phyloP scores from a whole-genome alignment of 2,329 filamentous ascomycete species.

The Graphiopsis chlorocephala region DNA sequence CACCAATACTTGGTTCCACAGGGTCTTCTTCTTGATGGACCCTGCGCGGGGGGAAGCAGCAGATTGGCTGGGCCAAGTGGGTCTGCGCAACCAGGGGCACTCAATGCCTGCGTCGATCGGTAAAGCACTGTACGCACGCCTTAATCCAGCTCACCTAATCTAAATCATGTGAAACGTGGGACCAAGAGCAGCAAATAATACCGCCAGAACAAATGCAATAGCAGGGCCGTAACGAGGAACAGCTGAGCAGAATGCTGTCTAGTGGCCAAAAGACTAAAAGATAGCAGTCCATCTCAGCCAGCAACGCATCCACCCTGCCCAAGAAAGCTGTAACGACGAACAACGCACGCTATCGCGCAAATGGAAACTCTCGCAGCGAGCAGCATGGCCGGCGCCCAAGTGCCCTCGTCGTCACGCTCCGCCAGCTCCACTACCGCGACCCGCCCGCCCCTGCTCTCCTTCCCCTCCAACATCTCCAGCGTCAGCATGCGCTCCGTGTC shows the following conservation, averaged over 20 bases:
- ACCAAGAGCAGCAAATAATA: not conserved
- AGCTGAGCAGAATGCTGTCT: not conserved
- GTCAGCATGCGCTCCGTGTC: slow-evolving; percentile 26
- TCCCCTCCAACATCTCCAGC: slow-evolving; percentile 40
- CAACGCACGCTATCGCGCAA: not conserved
- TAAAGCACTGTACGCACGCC: not conserved
- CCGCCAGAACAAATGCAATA: not conserved
- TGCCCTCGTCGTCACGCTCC: slow-evolving; percentile 29
- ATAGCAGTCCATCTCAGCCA: not conserved
- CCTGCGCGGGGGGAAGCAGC: not conserved
- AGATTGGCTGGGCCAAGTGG: not conserved
- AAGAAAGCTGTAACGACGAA: not conserved
- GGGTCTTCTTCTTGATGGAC: not conserved
- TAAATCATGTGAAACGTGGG: slow-evolving; percentile 5
- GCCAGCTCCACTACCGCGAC: slow-evolving; percentile 16
- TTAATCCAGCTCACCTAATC: not conserved
- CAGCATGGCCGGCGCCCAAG: slow-evolving; percentile 21
- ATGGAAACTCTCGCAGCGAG: slow-evolving; percentile 11
- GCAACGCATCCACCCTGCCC: not conserved
- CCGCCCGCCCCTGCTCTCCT: slow-evolving; percentile 41
- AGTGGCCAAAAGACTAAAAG: not conserved
- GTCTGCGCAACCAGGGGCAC: not conserved
- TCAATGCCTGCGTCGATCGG: slow-evolving; percentile 2
- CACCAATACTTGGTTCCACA: not conserved
- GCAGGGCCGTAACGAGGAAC: not conserved